These are phyloP conservation scores for Nemania sp. DNA, from an alignment of 2,329 filamentous ascomycete genomes.

Conservation along the genomic window DNA sequence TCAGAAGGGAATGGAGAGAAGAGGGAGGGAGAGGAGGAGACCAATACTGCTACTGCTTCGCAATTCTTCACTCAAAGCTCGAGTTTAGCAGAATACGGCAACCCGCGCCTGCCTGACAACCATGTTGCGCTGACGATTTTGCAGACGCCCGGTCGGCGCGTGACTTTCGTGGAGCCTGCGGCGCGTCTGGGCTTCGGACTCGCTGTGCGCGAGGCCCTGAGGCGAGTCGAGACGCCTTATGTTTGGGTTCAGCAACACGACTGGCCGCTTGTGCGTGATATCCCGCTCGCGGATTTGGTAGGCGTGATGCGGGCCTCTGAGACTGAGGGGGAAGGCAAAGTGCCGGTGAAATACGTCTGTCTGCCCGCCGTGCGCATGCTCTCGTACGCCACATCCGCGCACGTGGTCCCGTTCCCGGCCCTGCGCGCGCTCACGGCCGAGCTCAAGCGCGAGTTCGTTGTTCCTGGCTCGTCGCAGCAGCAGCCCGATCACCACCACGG, in stretches of 20 bases:
- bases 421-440: slow-evolving; percentile 47
- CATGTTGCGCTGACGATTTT: slow-evolving; percentile 43
- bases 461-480: neutral
- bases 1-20: too few relatives aligned
- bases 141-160: slow-evolving; percentile 40
- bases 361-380: slow-evolving; percentile 56
- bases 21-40: too few relatives aligned
- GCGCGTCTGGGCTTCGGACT: slow-evolving; percentile 56
- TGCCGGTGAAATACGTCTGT: slow-evolving; percentile 56
- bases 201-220: slow-evolving; percentile 55
- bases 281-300: slow-evolving; percentile 50
- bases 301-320: slow-evolving; percentile 49
- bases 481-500: too few relatives aligned
- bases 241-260: slow-evolving; percentile 63
- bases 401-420: slow-evolving; percentile 48
- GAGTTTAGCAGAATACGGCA: slow-evolving; percentile 54
- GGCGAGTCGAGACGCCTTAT: slow-evolving; percentile 51
- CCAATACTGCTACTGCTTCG: neutral
- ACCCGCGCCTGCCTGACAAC: slow-evolving; percentile 41
- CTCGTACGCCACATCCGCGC: slow-evolving; percentile 52
- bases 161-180: slow-evolving; percentile 54
- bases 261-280: slow-evolving; percentile 51
- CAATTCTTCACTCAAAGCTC: slow-evolving; percentile 19
- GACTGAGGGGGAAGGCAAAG: neutral
- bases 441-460: slow-evolving; percentile 45